Evolutionary conservation across 805 yeast genomes (phyloP).

Genomic region (Starmerella tilneyi): DNA sequence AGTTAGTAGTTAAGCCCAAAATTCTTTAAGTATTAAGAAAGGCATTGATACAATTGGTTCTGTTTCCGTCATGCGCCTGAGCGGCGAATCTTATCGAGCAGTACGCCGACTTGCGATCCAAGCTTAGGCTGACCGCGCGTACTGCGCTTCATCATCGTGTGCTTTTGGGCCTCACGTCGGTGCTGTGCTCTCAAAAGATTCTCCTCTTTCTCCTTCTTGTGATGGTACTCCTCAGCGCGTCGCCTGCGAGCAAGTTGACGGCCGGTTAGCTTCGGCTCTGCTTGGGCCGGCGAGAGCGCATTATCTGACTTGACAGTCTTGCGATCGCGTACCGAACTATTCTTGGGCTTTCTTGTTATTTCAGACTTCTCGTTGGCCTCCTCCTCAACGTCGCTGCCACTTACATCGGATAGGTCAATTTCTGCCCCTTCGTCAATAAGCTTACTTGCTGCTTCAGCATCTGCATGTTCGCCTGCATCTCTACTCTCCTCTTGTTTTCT

Average conservation of each 20-base stretch:
- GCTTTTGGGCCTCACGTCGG: slow-evolving; percentile 39
- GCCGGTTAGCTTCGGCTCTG: slow-evolving; percentile 28
- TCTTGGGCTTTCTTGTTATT: slow-evolving; percentile 13
- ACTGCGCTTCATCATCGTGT: slow-evolving; percentile 45
- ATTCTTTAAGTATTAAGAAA: no score
- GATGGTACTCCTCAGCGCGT: slow-evolving; percentile 37
- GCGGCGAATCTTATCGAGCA: slow-evolving; percentile 65
- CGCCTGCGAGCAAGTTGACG: slow-evolving; percentile 35
- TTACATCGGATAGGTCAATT: slow-evolving; percentile 13
- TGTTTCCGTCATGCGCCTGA: no score
- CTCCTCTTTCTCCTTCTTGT: slow-evolving; percentile 36
- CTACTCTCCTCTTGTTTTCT: slow-evolving; percentile 1
- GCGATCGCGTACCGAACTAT: no score
- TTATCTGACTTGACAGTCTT: no score
- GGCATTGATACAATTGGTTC: no score
- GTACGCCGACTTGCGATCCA: slow-evolving; percentile 75
- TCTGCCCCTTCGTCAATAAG: slow-evolving; percentile 14
- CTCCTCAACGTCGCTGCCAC: slow-evolving; percentile 21
- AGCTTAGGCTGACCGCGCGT: slow-evolving; percentile 75
- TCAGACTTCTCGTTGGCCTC: not conserved
- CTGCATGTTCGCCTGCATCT: no score
- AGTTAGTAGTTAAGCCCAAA: no score
- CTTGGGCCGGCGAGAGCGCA: slow-evolving; percentile 16
- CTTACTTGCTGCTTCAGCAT: not conserved
- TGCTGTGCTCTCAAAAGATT: slow-evolving; percentile 33